These are phyloP conservation scores for Adenanthera pavonina DNA, from an alignment of 306 rosid species.

Conservation along the genomic window DNA sequence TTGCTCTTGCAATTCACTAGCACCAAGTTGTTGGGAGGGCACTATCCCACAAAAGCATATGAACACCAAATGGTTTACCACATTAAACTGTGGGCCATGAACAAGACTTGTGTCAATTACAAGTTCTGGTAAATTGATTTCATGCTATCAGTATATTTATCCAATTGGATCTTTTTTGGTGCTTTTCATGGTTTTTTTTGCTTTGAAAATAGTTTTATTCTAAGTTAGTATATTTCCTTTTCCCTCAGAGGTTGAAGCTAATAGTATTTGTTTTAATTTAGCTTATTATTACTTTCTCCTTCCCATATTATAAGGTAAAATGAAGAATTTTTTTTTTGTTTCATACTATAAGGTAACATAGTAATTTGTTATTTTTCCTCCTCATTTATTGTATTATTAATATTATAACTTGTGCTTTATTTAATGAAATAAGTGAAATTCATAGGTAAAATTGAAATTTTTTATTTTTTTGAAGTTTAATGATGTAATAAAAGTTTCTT, in stretches of 20 bases:
- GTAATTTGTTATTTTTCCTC: too few relatives aligned
- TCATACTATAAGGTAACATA: too few relatives aligned
- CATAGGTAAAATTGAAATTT: too few relatives aligned
- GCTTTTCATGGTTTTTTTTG: neutral
- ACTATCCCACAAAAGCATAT: slow-evolving; percentile 78
- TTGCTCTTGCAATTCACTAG: slow-evolving; percentile 67
- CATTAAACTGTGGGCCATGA: slow-evolving; percentile 95
- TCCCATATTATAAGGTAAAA: too few relatives aligned
- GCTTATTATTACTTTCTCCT: neutral
- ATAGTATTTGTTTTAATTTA: neutral
- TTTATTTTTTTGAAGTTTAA: too few relatives aligned
- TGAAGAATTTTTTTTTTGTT: too few relatives aligned
- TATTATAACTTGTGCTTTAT: too few relatives aligned
- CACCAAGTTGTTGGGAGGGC: slow-evolving; percentile 95
- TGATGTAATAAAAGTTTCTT: too few relatives aligned
- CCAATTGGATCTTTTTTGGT: neutral
- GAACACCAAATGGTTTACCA: slow-evolving; percentile 82
- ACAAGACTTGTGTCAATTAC: slow-evolving; percentile 92
- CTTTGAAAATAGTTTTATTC: neutral
- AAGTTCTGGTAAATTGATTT: slow-evolving; percentile 72
- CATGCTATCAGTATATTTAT: neutral
- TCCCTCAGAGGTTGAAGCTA: neutral
- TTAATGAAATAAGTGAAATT: too few relatives aligned
- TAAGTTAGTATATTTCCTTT: neutral
- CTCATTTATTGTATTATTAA: too few relatives aligned